These are phyloP conservation scores for Dictyostelium discoideum DNA, from an alignment of 78 protist species.

Conservation along the genomic window DNA sequence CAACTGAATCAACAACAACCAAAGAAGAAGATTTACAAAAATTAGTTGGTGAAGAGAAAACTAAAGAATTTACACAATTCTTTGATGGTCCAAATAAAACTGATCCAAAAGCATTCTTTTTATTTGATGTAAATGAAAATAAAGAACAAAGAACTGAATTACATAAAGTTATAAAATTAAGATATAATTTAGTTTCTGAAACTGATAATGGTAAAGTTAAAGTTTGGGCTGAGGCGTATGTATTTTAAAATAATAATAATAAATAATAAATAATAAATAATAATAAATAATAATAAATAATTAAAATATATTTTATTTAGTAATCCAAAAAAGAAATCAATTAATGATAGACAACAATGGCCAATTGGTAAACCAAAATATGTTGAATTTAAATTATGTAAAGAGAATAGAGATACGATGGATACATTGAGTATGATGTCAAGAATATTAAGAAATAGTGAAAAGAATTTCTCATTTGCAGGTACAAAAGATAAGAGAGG, in stretches of 20 bases:
- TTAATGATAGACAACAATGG: background rate
- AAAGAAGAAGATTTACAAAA: slow-evolving; percentile 26
- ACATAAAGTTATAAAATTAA: slow-evolving; percentile 38
- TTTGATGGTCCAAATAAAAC: slow-evolving; percentile 10
- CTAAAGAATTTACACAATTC: slow-evolving; percentile 16
- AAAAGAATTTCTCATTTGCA: slow-evolving; percentile 63
- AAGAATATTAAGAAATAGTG: slow-evolving; percentile 9
- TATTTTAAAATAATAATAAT: background rate
- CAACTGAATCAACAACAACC: background rate
- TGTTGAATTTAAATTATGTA: slow-evolving; percentile 65
- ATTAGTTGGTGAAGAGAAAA: slow-evolving; percentile 49
- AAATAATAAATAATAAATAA: background rate
- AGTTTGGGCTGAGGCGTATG: slow-evolving; percentile 26
- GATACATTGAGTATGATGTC: slow-evolving; percentile 52
- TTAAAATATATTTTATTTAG: no score
- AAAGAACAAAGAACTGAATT: slow-evolving; percentile 62
- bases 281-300: background rate
- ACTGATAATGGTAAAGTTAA: slow-evolving; percentile 42
- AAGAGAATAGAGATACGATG: slow-evolving; percentile 86
- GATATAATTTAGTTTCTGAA: slow-evolving; percentile 14
- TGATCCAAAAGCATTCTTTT: slow-evolving; percentile 32
- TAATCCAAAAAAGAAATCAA: background rate
- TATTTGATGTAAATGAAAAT: background rate
- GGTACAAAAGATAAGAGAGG: slow-evolving; percentile 93
- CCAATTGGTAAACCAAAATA: slow-evolving; percentile 56